Evolutionary conservation across 2,329 filamentous ascomycete genomes (phyloP).

Genomic region (Nigrograna mackinnonii): DNA sequence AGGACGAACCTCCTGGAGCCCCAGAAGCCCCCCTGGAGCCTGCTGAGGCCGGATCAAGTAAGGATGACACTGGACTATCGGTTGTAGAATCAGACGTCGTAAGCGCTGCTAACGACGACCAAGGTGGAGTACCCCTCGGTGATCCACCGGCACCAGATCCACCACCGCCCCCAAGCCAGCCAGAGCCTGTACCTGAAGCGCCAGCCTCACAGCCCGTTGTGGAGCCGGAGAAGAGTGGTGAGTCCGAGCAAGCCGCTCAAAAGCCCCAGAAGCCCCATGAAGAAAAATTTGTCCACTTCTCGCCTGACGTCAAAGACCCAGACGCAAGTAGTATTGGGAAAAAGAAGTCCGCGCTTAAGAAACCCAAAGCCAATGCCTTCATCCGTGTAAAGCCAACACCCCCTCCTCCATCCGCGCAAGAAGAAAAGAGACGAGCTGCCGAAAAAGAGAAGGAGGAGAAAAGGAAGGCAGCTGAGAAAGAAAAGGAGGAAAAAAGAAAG

Average conservation of each 20-base stretch:
- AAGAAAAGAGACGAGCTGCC: constrained; percentile 29
- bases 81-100: constrained; percentile 3
- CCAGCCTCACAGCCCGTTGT: constrained; percentile 13
- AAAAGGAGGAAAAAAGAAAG: constrained; percentile 23
- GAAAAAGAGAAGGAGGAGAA: constrained; percentile 12
- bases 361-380: constrained; percentile 34
- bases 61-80: constrained; percentile 6
- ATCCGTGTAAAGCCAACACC: constrained; percentile 30
- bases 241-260: constrained; percentile 40
- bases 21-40: not conserved
- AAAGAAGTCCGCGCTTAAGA: constrained; percentile 25
- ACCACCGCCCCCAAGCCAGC: constrained; percentile 8
- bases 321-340: constrained; percentile 28
- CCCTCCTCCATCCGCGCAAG: constrained; percentile 25
- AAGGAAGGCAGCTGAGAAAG: constrained; percentile 4
- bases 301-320: constrained; percentile 42
- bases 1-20: constrained; percentile 26
- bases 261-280: constrained; percentile 26
- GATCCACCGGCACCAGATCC: constrained; percentile 1
- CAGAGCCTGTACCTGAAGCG: constrained; percentile 7
- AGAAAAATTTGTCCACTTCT: constrained; percentile 39
- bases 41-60: not conserved
- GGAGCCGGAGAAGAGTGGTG: constrained; percentile 37
- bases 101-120: not conserved
- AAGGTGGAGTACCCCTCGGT: constrained; percentile 12